These are phyloP conservation scores for Neofusicoccum parvum DNA, from an alignment of 2,329 filamentous ascomycete genomes.

Conservation along the genomic window DNA sequence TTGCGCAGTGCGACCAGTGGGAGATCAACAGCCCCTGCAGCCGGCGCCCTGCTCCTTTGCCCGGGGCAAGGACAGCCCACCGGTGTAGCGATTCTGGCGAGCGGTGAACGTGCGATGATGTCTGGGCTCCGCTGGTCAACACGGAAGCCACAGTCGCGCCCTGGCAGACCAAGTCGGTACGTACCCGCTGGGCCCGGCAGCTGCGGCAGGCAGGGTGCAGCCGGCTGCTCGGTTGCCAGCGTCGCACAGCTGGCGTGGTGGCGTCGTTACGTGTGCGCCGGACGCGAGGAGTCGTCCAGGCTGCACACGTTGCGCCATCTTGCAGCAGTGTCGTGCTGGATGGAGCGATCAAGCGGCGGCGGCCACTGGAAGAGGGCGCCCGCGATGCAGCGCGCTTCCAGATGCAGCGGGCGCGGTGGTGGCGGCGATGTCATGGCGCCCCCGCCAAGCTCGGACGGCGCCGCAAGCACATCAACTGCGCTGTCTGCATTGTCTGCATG, in stretches of 20 bases:
- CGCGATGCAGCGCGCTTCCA: neutral
- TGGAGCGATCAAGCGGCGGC: constrained; percentile 7
- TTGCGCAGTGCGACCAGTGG: constrained; percentile 1
- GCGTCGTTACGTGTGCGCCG: neutral
- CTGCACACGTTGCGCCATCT: constrained; percentile 5
- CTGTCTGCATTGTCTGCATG: constrained; percentile 1
- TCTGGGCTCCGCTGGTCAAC: neutral
- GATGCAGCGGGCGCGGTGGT: neutral
- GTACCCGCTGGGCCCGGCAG: neutral
- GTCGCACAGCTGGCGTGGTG: neutral
- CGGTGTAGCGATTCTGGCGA: neutral
- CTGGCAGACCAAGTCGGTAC: neutral
- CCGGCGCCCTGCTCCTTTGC: neutral
- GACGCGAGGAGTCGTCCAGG: neutral
- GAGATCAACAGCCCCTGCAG: neutral
- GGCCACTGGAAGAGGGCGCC: neutral
- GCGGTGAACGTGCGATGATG: constrained; percentile 2
- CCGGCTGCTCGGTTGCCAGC: neutral
- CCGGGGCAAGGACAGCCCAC: neutral
- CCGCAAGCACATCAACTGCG: neutral
- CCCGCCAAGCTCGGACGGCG: constrained; percentile 5
- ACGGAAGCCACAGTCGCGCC: neutral
- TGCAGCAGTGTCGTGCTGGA: constrained; percentile 7
- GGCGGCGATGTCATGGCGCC: constrained; percentile 10
- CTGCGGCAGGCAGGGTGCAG: no score